Evolutionary conservation across 805 yeast genomes (phyloP), one percentile per base, ranked within the genome.

Genomic region (Wickerhamiella sorbophila): DNA sequence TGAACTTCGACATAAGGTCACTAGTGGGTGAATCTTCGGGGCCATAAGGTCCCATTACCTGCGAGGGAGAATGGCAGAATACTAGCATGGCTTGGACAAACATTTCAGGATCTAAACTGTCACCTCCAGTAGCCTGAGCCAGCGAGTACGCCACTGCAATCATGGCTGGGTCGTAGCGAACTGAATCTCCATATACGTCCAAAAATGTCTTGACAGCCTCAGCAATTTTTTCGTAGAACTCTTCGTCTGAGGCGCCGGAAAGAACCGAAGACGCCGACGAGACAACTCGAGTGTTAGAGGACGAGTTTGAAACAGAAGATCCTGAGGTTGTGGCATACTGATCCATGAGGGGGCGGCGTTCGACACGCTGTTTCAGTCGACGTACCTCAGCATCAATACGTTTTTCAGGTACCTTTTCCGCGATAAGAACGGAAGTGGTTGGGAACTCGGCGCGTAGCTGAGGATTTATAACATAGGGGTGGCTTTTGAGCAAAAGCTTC

Each of bases 71-170:
- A 14, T 35, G 27, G 5, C 79, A 69, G 57, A 85, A 62, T 1
- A 86, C 88, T 45, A 85, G 66, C 14, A 77, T 76, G 47, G 83
- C 59, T 39, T 94, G 65, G 65, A 85, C 95, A 57, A 70, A 85
- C 5, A 79, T 69, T 47, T 77, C 83, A 14, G 47, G 16, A 12
- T 40, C 44, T 2, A 64, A 31, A 74, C 60, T 1, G 82, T 84
- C 4, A 93, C 87, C 26, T 75, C 70, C 94, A 94, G 86, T 48
- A 18, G 48, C 50, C 58, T 85, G 94, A 0, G 94, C 88, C 36
- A 87, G 62, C 9, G 85, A 86, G 26, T 84, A 61, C 0, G 95
- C 95, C 16, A 83, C 73, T 95, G 95, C 86, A 2, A 88, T 70
- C 52, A 86, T 66, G 0, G 93, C 87, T 35, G 79, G 69, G 58